A percentile compares a stretch with the other conserved stretches of the same genome.
Evolutionary conservation across 192 early-diverging fungal species (phyloP).

Genomic region (Obelidium mucronatum): DNA sequence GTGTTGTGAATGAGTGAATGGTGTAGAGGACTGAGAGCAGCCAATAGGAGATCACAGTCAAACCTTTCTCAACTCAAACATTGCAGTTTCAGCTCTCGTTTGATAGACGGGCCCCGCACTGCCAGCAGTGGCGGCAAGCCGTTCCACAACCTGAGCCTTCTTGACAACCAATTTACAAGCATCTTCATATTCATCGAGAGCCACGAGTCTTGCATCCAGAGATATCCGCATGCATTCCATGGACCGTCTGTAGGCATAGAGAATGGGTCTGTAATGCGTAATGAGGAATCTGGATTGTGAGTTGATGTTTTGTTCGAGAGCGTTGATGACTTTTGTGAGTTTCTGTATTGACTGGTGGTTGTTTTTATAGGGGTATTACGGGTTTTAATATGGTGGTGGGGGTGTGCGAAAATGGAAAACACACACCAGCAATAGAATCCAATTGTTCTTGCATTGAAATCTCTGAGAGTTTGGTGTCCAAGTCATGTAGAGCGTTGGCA

Average conservation of each 20-base stretch:
- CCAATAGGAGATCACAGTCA: too few species aligned
- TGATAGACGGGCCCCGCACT: not conserved
- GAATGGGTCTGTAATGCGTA: not conserved
- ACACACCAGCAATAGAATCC: not conserved
- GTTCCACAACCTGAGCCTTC: conserved; percentile 40
- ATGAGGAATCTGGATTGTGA: conserved; percentile 7
- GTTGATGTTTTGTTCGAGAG: not conserved
- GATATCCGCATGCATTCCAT: conserved; percentile 22
- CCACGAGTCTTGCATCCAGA: conserved; percentile 39
- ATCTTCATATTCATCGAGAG: conserved; percentile 44
- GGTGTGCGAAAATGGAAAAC: too few species aligned
- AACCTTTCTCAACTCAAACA: too few species aligned
- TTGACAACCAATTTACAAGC: conserved; percentile 50
- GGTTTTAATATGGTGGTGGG: too few species aligned
- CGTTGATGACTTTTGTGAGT: not conserved
- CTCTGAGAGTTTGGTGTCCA: not conserved
- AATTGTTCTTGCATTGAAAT: not conserved
- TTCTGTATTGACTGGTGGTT: not conserved
- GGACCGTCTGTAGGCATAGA: not conserved
- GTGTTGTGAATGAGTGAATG: too few species aligned
- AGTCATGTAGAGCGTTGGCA: not conserved
- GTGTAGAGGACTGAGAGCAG: too few species aligned
- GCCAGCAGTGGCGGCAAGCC: not conserved
- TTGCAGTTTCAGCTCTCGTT: not conserved
- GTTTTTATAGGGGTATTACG: too few species aligned